These are phyloP conservation scores for Dioscorea cayenensis DNA, from an alignment of 116 monocot genomes.

Conservation along the genomic window DNA sequence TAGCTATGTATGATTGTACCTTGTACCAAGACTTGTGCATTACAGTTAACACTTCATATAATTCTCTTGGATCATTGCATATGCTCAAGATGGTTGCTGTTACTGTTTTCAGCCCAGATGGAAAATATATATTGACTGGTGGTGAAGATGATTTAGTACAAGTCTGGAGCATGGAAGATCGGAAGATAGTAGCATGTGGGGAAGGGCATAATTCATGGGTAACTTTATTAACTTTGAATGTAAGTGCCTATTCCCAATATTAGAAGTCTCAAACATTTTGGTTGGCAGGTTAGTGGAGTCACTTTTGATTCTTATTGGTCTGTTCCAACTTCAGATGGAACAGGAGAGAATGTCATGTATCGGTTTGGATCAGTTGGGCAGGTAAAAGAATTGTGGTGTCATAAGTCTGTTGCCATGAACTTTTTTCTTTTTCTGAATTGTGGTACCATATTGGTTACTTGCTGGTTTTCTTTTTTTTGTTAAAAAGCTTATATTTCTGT, in stretches of 20 bases:
- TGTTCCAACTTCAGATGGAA: constrained; percentile 69
- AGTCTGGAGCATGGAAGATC: constrained; percentile 91
- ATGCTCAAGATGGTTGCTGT: neutral
- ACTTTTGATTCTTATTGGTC: constrained; percentile 92
- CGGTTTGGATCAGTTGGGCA: constrained; percentile 95
- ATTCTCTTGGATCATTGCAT: neutral
- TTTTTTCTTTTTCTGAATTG: neutral
- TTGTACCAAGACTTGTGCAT: too few relatives aligned
- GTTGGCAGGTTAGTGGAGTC: constrained; percentile 84
- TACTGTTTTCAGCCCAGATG: constrained; percentile 54
- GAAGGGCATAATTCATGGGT: constrained; percentile 98
- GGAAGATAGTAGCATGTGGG: constrained; percentile 90
- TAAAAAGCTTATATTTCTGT: too few relatives aligned
- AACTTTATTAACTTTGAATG: constrained; percentile 10
- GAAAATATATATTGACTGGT: constrained; percentile 88
- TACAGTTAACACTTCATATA: neutral
- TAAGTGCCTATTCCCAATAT: neutral
- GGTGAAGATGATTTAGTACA: constrained; percentile 93
- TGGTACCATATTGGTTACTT: neutral
- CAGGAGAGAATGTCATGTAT: constrained; percentile 75
- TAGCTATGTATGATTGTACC: too few relatives aligned
- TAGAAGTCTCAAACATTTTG: neutral
- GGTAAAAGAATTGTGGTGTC: constrained; percentile 25
- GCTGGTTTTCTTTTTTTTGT: neutral
- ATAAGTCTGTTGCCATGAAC: neutral